Evolutionary conservation across 208 protist species (phyloP).

Genomic region (Acanthamoeba royreba): DNA sequence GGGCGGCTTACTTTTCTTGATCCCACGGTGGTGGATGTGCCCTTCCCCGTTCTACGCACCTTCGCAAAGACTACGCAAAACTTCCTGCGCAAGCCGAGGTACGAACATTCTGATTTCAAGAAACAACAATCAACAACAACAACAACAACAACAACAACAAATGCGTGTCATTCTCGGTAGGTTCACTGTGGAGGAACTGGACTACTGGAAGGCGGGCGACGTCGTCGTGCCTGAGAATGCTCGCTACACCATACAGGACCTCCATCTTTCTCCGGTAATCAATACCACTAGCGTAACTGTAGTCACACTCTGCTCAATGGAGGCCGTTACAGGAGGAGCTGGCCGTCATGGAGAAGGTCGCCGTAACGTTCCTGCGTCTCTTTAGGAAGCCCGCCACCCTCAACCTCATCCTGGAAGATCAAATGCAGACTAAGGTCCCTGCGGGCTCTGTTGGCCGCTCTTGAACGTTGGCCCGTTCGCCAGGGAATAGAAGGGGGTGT

Average conservation of each 20-base stretch:
- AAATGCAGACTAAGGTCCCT: not conserved
- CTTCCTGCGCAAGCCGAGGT: not conserved
- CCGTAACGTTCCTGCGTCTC: not conserved
- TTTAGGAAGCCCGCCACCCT: not conserved
- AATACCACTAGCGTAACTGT: not conserved
- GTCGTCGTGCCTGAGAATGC: not conserved
- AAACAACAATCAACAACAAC: not conserved
- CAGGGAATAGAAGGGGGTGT: no score
- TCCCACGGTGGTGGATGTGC: not conserved
- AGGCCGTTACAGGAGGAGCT: not conserved
- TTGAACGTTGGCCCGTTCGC: no score
- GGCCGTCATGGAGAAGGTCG: not conserved
- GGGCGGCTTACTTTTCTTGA: not conserved
- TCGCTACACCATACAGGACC: not conserved
- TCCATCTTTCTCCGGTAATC: not conserved
- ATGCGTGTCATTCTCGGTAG: not conserved
- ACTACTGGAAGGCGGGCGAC: not conserved
- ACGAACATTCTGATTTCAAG: not conserved
- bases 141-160: not conserved
- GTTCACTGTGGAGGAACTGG: not conserved
- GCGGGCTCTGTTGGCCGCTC: no score
- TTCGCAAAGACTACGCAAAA: not conserved
- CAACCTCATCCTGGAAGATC: constrained; percentile 29
- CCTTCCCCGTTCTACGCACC: not conserved
- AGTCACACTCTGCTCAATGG: not conserved